A percentile compares a stretch with the other conserved stretches of the same genome.
Evolutionary conservation across 2,329 filamentous ascomycete species (phyloP).

Genomic region (Colletotrichum lindemuthianum): DNA sequence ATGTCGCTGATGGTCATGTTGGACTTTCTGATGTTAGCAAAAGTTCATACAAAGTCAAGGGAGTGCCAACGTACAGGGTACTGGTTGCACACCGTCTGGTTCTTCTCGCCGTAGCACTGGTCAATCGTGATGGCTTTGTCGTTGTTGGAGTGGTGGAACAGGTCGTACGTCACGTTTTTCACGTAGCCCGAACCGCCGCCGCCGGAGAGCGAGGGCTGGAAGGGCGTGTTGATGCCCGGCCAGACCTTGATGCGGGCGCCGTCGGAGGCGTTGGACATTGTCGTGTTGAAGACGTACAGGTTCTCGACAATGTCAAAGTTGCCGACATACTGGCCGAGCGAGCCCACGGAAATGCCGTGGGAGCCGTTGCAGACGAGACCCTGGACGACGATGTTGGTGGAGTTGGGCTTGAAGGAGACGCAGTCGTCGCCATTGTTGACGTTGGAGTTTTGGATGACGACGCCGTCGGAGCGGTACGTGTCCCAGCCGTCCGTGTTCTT

Average conservation of each 20-base stretch:
- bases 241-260: conserved; percentile 80
- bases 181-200: conserved; percentile 70
- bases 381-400: conserved; percentile 74
- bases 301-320: conserved; percentile 76
- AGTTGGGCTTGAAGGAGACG: conserved; percentile 80
- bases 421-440: conserved; percentile 76
- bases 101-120: conserved; percentile 36
- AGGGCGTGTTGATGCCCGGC: conserved; percentile 60
- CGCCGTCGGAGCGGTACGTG: conserved; percentile 68
- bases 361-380: conserved; percentile 75
- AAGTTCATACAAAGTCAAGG: not conserved
- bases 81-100: conserved; percentile 34
- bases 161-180: conserved; percentile 74
- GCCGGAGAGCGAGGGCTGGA: conserved; percentile 64
- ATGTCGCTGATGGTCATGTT: conserved; percentile 35
- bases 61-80: conserved; percentile 23
- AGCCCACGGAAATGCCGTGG: conserved; percentile 79
- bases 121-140: conserved; percentile 53
- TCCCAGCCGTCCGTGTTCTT: conserved; percentile 77
- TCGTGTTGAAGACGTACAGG: conserved; percentile 70
- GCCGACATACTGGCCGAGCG: conserved; percentile 72
- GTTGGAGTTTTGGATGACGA: conserved; percentile 74
- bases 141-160: conserved; percentile 68
- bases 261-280: conserved; percentile 69
- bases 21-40: conserved; percentile 15